phyloP scores from a whole-genome alignment of 2,329 filamentous ascomycete species.

The Colletotrichum acutatum region DNA sequence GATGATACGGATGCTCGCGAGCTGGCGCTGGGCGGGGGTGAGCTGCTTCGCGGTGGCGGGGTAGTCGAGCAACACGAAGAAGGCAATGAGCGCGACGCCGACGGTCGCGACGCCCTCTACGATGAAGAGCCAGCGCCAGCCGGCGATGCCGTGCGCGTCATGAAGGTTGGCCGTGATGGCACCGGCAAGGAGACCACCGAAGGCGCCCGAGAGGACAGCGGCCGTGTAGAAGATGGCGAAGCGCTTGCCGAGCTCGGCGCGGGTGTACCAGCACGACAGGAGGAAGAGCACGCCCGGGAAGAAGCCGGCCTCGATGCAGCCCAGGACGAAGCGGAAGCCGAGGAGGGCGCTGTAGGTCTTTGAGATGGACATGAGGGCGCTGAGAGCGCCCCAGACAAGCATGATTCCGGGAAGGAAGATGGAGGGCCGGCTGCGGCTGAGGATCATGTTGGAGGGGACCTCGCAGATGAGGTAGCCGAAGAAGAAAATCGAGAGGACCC shows the following conservation, averaged over 20 bases:
- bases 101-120: constrained; percentile 73
- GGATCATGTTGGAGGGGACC: constrained; percentile 64
- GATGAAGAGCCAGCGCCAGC: constrained; percentile 66
- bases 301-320: constrained; percentile 62
- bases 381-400: constrained; percentile 57
- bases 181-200: constrained; percentile 61
- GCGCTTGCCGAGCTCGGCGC: constrained; percentile 51
- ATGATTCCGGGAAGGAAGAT: constrained; percentile 63
- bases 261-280: constrained; percentile 67
- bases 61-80: constrained; percentile 78
- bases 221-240: constrained; percentile 69
- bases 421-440: constrained; percentile 59
- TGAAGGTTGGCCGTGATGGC: constrained; percentile 57
- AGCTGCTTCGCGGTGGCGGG: constrained; percentile 72
- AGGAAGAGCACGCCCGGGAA: constrained; percentile 63
- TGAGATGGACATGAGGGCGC: constrained; percentile 61
- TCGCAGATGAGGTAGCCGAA: constrained; percentile 64
- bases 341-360: constrained; percentile 59
- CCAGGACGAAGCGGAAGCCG: constrained; percentile 57
- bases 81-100: constrained; percentile 69
- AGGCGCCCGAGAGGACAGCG: constrained; percentile 63
- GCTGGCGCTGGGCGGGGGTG: constrained; percentile 67
- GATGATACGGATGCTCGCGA: constrained; percentile 61
- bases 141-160: constrained; percentile 55
- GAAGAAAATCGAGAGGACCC: constrained; percentile 65